Evolutionary conservation across 257 asterid genomes (phyloP), one percentile per base, ranked within the genome.

Genomic region (Nicotiana otophora): DNA sequence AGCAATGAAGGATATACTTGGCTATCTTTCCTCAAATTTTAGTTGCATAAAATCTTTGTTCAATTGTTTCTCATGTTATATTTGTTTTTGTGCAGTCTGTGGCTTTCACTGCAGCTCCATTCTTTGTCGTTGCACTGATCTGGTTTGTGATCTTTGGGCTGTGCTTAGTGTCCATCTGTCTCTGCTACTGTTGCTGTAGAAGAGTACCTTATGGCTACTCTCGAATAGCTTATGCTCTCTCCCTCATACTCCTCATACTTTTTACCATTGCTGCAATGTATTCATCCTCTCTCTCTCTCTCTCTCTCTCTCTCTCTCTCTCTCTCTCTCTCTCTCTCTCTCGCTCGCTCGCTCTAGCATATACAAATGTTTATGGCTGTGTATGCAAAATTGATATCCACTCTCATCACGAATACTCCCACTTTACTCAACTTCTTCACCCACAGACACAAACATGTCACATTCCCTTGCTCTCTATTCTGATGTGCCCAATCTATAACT

Each of bases 71-170:
- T 85, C 46, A 60, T 62, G 85, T 81, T 33, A 60, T 87, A 61
- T 81, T 79, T 75, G 26, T 53, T 75, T 75, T n/a, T 51, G 46
- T 84, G 93, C 97, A 91, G 97, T 93, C 97, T 7, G 98, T 95
- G 76, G 85, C 83, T 60, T 93, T 89, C 86, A 90, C 95, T 9
- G 95, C 93, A 20, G 90, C 75, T 70, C 97, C 98, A 8, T 86
- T 94, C 48, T 92, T 95, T 66, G 60, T 87, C 3, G 79, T 89
- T 83, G 98, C 93, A 30, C 88, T 83, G 28, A 84, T 90, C 82
- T 95, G 98, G 97, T 91, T 93, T 79, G 87, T 84, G 36, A 10
- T 84, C 68, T 93, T 92, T 46, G 96, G 91, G n/a, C 81, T 91
- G 42, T 88, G 89, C 89, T 84, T 90, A 62, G 72, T 81, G 77